These are phyloP conservation scores for Lentinula edodes DNA, from an alignment of 768 basidiomycete genomes.

Conservation along the genomic window DNA sequence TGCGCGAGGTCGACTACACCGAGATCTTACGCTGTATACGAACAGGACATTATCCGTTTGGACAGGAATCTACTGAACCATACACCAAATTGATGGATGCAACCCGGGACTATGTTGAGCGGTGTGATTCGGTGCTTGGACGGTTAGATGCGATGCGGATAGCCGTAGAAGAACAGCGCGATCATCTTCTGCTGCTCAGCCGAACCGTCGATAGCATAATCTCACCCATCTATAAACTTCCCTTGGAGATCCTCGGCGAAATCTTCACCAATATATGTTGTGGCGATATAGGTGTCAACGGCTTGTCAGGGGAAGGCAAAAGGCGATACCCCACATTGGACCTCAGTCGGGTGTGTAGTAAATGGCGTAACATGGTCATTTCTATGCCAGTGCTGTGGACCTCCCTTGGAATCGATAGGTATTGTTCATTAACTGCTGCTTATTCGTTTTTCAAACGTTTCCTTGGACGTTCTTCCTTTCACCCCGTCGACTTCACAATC, in stretches of 20 bases:
- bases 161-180: not conserved
- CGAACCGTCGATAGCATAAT: not conserved
- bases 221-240: not conserved
- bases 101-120: not conserved
- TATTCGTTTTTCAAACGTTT: not conserved
- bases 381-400: not conserved
- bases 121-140: not conserved
- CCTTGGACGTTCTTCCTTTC: not conserved
- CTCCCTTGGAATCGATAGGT: not conserved
- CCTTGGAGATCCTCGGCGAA: not conserved
- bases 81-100: not conserved
- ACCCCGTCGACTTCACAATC: not conserved
- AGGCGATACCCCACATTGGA: not conserved
- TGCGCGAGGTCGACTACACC: not conserved
- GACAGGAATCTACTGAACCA: not conserved
- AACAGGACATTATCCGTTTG: not conserved
- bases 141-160: no score
- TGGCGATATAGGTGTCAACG: not conserved
- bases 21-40: not conserved
- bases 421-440: not conserved
- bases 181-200: not conserved
- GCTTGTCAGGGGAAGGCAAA: not conserved
- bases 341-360: not conserved
- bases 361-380: not conserved
- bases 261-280: not conserved